These are phyloP conservation scores for Lasiodiplodia citricola DNA, from an alignment of 2,329 filamentous ascomycete genomes.

Conservation along the genomic window DNA sequence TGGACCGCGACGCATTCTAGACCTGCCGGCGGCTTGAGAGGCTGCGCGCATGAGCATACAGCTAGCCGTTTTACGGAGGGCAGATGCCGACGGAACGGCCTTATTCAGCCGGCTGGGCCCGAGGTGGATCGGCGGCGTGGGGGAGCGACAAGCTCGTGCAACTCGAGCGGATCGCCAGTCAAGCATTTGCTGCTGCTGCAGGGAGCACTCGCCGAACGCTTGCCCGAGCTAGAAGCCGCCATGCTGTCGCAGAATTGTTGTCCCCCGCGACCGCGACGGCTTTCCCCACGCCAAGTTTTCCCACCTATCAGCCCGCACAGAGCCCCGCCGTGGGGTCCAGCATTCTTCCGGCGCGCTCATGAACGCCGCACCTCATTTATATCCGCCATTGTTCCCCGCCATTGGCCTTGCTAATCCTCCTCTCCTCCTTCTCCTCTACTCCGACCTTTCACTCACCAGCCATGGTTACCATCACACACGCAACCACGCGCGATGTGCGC, in stretches of 20 bases:
- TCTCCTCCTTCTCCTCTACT: neutral
- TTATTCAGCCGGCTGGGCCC: conserved; percentile 1
- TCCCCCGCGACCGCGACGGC: neutral
- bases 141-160: conserved; percentile 21
- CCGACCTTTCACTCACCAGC: conserved; percentile 10
- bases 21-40: neutral
- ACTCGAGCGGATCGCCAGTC: conserved; percentile 15
- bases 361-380: conserved; percentile 10
- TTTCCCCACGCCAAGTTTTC: conserved; percentile 24
- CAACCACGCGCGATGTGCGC: conserved; percentile 55
- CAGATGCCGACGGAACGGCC: conserved; percentile 3
- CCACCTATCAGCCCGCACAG: conserved; percentile 23
- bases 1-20: neutral
- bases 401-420: neutral
- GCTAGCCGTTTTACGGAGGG: neutral
- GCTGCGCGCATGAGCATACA: neutral
- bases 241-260: neutral
- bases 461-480: conserved; percentile 55
- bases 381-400: conserved; percentile 7
- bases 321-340: conserved; percentile 26
- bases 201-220: conserved; percentile 10
- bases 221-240: conserved; percentile 10
- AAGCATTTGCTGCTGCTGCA: conserved; percentile 18
- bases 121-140: conserved; percentile 17
- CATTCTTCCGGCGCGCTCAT: conserved; percentile 15